These are phyloP conservation scores for Calonectria ilicicola DNA, from an alignment of 2,329 filamentous ascomycete genomes.

Conservation along the genomic window DNA sequence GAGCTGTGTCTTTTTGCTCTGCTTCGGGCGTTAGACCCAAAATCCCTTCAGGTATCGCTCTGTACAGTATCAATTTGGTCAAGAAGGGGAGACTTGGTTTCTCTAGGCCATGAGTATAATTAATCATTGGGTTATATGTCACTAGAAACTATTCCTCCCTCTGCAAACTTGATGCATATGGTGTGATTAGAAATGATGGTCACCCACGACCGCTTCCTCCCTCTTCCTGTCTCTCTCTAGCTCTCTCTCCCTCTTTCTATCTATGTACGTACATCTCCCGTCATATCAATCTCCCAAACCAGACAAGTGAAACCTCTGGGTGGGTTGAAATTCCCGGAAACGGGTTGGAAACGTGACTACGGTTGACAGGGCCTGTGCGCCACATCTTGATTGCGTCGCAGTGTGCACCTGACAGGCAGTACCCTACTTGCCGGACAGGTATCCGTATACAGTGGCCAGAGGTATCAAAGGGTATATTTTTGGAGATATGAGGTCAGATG, in stretches of 20 bases:
- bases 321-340: background rate
- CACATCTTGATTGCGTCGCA: background rate
- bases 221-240: background rate
- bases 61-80: too few species aligned
- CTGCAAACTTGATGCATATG: background rate
- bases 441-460: background rate
- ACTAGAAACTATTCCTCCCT: background rate
- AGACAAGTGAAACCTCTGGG: background rate
- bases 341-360: background rate
- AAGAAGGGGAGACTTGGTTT: background rate
- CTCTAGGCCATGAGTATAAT: background rate
- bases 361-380: background rate
- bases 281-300: too few species aligned
- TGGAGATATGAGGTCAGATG: background rate
- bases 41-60: background rate
- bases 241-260: background rate
- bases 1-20: background rate
- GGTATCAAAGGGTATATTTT: background rate
- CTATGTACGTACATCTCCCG: background rate
- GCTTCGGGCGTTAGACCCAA: background rate
- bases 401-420: background rate
- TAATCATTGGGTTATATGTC: background rate
- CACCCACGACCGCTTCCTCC: background rate
- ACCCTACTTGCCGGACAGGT: conserved; percentile 5
- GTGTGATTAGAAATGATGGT: background rate